phyloP scores from a whole-genome alignment of 2,329 filamentous ascomycete genomes.

The Ophiostoma sp. region DNA sequence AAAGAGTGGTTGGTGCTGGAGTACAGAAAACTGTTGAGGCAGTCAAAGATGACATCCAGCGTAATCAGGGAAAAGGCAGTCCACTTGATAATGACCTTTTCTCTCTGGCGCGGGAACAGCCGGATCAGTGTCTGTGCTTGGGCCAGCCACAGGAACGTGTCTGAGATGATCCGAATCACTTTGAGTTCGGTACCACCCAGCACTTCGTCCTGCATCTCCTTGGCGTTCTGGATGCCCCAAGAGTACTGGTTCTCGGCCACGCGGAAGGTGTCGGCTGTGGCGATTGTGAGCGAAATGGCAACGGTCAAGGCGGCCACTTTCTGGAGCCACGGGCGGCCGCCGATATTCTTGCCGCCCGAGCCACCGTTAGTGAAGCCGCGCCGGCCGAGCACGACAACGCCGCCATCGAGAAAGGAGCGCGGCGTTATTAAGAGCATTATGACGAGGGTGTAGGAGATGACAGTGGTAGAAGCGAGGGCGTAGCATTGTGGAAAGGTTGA shows the following conservation, averaged over 20 bases:
- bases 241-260: conserved; percentile 79
- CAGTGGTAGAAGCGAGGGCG: conserved; percentile 83
- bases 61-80: conserved; percentile 90
- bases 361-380: conserved; percentile 82
- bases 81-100: conserved; percentile 99
- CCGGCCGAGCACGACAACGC: conserved; percentile 72
- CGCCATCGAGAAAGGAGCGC: conserved; percentile 85
- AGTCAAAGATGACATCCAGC: conserved; percentile 84
- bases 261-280: conserved; percentile 82
- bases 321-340: conserved; percentile 89
- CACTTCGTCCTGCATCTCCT: conserved; percentile 68
- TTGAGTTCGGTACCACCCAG: conserved; percentile 81
- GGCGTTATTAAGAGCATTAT: conserved; percentile 93
- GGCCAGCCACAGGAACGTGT: conserved; percentile 94
- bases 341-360: conserved; percentile 73
- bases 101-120: conserved; percentile 89
- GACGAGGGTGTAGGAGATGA: conserved; percentile 85
- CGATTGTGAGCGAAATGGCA: conserved; percentile 83
- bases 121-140: conserved; percentile 96
- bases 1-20: conserved; percentile 57
- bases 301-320: conserved; percentile 71
- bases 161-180: conserved; percentile 85
- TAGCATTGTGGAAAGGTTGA: conserved; percentile 92
- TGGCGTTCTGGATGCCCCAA: conserved; percentile 72
- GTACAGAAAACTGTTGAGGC: conserved; percentile 76